A percentile compares a stretch with the other conserved stretches of the same genome.
These are phyloP conservation scores for Backusella psychrophila DNA, from an alignment of 192 early-diverging fungal genomes.

Conservation along the genomic window DNA sequence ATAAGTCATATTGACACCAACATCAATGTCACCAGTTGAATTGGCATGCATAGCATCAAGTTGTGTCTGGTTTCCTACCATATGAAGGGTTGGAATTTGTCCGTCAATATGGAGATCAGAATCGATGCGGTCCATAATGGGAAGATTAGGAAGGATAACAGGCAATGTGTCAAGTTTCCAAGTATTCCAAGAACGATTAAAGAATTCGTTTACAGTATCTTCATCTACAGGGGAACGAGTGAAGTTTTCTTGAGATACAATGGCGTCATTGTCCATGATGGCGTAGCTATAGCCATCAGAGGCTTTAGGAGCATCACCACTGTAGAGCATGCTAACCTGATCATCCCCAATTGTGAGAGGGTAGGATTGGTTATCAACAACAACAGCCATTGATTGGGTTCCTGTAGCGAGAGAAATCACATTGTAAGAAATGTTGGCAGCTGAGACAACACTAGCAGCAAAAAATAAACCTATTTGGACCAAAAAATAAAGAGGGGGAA, in stretches of 20 bases:
- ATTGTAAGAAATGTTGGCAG: neutral
- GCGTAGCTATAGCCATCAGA: neutral
- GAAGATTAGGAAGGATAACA: constrained; percentile 2
- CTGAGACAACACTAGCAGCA: neutral
- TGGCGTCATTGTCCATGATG: neutral
- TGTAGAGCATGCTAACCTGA: neutral
- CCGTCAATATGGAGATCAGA: constrained; percentile 10
- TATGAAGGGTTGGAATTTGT: constrained; percentile 5
- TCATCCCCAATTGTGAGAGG: neutral
- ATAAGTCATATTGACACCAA: constrained; percentile 2
- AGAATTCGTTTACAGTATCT: neutral
- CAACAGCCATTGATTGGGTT: neutral
- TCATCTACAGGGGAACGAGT: neutral
- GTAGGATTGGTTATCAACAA: neutral
- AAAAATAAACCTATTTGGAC: neutral
- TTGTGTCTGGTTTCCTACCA: constrained; percentile 5
- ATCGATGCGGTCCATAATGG: neutral
- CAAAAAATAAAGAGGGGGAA: neutral
- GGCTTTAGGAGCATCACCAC: neutral
- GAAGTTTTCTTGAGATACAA: neutral
- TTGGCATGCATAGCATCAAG: constrained; percentile 5
- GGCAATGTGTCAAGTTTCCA: neutral
- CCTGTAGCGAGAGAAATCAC: neutral
- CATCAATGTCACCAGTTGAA: neutral
- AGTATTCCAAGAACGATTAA: constrained; percentile 2